phyloP scores from a whole-genome alignment of 257 asterid species.

The Leptodermis oblonga region DNA sequence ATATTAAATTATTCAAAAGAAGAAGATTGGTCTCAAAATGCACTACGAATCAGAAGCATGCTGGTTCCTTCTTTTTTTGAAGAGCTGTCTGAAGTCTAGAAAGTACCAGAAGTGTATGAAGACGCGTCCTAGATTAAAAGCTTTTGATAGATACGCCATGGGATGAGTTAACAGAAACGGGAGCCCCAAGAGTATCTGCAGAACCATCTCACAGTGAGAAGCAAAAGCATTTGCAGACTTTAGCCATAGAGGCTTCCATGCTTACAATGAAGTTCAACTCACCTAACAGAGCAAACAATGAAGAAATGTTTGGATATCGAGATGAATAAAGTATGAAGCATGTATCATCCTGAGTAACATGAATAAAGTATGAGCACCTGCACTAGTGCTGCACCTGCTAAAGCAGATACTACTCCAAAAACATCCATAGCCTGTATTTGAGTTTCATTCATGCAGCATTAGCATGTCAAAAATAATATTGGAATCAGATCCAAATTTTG shows the following conservation, averaged over 20 bases:
- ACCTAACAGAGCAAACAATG: conserved; percentile 23
- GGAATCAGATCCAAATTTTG: conserved; percentile 12
- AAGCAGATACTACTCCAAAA: conserved; percentile 81
- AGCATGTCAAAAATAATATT: conserved; percentile 1
- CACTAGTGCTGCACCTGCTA: conserved; percentile 87
- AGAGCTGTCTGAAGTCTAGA: conserved; percentile 15
- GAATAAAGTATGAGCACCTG: conserved; percentile 54
- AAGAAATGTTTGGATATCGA: conserved; percentile 1
- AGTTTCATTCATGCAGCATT: conserved; percentile 19
- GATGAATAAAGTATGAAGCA: neutral
- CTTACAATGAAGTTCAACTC: conserved; percentile 20
- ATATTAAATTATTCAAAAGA: neutral
- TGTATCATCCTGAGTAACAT: neutral
- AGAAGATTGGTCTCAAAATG: neutral
- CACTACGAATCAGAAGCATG: neutral
- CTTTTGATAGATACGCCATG: conserved; percentile 66
- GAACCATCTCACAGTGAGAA: conserved; percentile 33
- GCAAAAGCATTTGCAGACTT: conserved; percentile 23
- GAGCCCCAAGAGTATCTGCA: conserved; percentile 77
- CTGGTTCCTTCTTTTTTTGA: neutral
- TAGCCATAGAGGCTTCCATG: conserved; percentile 24
- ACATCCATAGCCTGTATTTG: conserved; percentile 77
- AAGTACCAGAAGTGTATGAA: conserved; percentile 91
- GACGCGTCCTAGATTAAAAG: conserved; percentile 91
- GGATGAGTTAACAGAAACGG: conserved; percentile 79